Evolutionary conservation across 441 rosid species (phyloP), one percentile per base, ranked within the genome.

Genomic region (Populus hybrid): DNA sequence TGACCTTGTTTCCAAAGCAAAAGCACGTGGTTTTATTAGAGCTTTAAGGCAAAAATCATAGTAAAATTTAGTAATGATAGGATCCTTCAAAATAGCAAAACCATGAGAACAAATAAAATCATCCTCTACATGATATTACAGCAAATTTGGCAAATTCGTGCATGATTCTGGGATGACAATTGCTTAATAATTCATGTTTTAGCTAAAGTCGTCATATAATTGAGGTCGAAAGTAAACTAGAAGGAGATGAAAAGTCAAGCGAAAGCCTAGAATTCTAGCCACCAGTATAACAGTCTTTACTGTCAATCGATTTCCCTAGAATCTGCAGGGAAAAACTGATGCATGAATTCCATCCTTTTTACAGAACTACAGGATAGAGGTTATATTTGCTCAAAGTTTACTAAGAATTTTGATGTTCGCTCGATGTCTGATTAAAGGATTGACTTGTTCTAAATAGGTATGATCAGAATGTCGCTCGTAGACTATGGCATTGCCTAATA

Each of bases 401-500:
- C 21, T 5, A 54, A 6, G 61, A 6, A 1, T 2, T 18, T 2
- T 16, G 61, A 54, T 50, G 61, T 54, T 16, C 3, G 61, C 8
- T 18, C 0, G n/a, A 18, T 16, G n/a, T 18, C n/a, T 54, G 21
- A 54, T 50, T 50, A 50, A 50, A 50, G 57, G 57, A 50, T 14
- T 14, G 20, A 50, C 57, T 50, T 46, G 12, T 3, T 50, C 57
- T 50, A 50, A 72, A 59, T 35, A 34, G 61, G 65, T n/a, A 9
- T 34, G 73, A 3, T 11, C 20, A 66, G 75, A 72, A 81, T 71
- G 70, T 67, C 28, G 73, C 14, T 32, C 18, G 28, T n/a, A 54
- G 4, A 67, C 10, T 10, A 2, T 73, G 67, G n/a, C 26, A 20
- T 28, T 28, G 59, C 79, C 24, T 57, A 84, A 73, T 20, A 71